These are phyloP conservation scores for Termitomyces sp. DNA, from an alignment of 768 basidiomycete genomes.

Conservation along the genomic window DNA sequence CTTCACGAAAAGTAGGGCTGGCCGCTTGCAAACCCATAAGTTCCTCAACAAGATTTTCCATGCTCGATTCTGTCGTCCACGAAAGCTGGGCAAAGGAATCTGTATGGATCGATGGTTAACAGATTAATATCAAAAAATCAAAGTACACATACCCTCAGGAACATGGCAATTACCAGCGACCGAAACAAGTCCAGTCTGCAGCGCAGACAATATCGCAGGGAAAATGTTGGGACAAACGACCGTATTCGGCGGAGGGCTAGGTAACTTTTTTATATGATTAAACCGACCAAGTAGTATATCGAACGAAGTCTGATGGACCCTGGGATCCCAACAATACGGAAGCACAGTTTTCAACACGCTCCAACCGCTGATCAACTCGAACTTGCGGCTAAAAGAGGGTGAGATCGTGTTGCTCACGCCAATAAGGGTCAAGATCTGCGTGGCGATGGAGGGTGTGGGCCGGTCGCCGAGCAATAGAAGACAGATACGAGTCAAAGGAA, in stretches of 20 bases:
- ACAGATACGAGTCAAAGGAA: slow-evolving; percentile 77
- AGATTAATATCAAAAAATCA: slow-evolving; percentile 1
- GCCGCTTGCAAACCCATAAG: slow-evolving; percentile 66
- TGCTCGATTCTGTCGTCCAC: slow-evolving; percentile 33
- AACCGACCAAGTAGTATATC: slow-evolving; percentile 62
- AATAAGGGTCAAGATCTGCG: slow-evolving; percentile 58
- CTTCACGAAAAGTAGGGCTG: slow-evolving; percentile 60
- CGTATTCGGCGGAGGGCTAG: slow-evolving; percentile 21
- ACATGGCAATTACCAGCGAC: slow-evolving; percentile 34
- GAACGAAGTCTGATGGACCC: slow-evolving; percentile 65
- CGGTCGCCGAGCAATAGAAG: slow-evolving; percentile 77
- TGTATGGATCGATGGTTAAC: neutral
- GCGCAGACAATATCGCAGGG: slow-evolving; percentile 64
- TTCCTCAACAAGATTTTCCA: slow-evolving; percentile 64
- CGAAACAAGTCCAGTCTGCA: slow-evolving; percentile 51
- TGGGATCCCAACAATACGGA: slow-evolving; percentile 64
- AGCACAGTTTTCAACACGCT: slow-evolving; percentile 64
- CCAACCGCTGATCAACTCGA: slow-evolving; percentile 87
- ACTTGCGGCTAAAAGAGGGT: slow-evolving; percentile 69
- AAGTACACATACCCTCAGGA: slow-evolving; percentile 21
- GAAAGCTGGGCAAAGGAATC: slow-evolving; percentile 18
- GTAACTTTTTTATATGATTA: slow-evolving; percentile 18
- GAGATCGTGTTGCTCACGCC: slow-evolving; percentile 51
- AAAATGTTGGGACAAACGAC: slow-evolving; percentile 68
- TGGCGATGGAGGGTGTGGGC: slow-evolving; percentile 57